These are phyloP conservation scores for Syzygium aromaticum DNA, from an alignment of 345 rosid species.

Conservation along the genomic window DNA sequence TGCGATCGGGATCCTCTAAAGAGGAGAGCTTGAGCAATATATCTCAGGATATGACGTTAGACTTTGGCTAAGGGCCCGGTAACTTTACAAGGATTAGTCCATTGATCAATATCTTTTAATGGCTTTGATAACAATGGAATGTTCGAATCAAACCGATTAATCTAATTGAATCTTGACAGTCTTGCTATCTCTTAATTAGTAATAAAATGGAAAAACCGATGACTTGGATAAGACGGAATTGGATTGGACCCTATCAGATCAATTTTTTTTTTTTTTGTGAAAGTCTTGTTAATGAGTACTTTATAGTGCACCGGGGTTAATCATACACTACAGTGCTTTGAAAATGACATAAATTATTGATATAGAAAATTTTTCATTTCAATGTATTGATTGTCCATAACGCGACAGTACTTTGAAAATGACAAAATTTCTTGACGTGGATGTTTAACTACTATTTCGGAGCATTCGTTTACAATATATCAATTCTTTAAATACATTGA, in stretches of 20 bases:
- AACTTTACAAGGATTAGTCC: background rate
- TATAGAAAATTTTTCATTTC: no score
- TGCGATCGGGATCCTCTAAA: background rate
- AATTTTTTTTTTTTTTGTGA: background rate
- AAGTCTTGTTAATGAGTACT: background rate
- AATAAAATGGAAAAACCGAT: background rate
- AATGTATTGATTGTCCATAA: no score
- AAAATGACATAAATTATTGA: no score
- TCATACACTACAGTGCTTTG: background rate
- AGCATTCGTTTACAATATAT: no score
- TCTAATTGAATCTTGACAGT: background rate
- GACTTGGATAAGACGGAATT: background rate
- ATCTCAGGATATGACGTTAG: background rate
- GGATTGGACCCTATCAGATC: background rate
- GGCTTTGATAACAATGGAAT: background rate
- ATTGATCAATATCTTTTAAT: background rate
- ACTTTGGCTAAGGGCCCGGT: background rate
- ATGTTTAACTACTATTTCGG: no score
- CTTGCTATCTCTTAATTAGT: background rate
- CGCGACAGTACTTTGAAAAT: no score
- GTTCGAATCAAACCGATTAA: background rate
- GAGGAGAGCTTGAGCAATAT: background rate
- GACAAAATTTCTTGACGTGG: no score
- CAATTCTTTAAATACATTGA: no score
- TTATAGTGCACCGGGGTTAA: background rate